Evolutionary conservation across 2,329 filamentous ascomycete genomes (phyloP), one percentile per base, ranked within the genome.

Genomic region (Fusarium sp.): DNA sequence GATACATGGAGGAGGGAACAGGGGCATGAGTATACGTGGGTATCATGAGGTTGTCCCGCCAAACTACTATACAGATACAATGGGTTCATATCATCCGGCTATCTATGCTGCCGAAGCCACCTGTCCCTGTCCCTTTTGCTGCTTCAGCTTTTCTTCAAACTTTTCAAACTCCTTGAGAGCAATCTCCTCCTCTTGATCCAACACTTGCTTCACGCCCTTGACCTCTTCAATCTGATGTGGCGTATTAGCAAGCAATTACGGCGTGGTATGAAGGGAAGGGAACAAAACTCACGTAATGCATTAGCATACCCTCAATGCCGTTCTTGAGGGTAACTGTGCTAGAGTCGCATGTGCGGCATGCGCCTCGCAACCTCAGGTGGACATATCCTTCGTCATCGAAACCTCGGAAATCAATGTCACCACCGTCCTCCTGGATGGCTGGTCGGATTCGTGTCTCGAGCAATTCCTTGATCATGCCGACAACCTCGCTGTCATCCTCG

Each of bases 381-480:
- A 97, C 96, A 68, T 91, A 87, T 0, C 96, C 96, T 33, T 81
- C 87, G 71, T 93, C 87, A 72, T 93, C 87, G 75, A 98, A 98
- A 1, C 95, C 95, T 16, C 92, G 86, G 79, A 95, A 96, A 79
- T 99, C 96, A 76, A 99, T 98, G 78, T 99, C 96, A 49, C 96
- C 96, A 51, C 96, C 96, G 73, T 99, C 96, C 79, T 98, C 96
- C 79, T 98, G 96, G 68, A 99, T 99, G 1, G 95, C 92, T 0
- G 96, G 96, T 44, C 96, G 87, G 76, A 99, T 97, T 67, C 96
- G 87, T 25, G 96, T 99, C 81, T 99, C 96, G 34, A 99, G 85
- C 31, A 99, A 83, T 82, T 99, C 96, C 83, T 98, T 97, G 82
- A 99, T 98, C 96, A 98, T 98, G 64, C 93, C 91, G 8, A 99